phyloP scores from a whole-genome alignment of 2,329 filamentous ascomycete species.

The Cercospora sp. region DNA sequence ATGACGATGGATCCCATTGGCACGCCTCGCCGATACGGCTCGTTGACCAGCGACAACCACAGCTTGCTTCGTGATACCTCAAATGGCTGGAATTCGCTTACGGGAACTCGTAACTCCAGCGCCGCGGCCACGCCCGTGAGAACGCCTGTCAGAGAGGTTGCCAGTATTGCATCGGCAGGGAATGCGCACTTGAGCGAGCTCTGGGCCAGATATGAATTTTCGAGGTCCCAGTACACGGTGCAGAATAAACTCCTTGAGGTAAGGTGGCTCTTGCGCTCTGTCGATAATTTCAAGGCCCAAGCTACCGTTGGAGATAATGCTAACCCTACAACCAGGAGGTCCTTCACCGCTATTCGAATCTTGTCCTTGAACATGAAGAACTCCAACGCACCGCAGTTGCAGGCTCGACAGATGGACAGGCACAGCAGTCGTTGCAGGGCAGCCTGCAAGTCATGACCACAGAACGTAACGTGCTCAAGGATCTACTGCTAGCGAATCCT shows the following conservation, averaged over 20 bases:
- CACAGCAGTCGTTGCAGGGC: neutral
- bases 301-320: neutral
- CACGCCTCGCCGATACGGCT: slow-evolving; percentile 26
- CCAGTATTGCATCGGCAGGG: slow-evolving; percentile 3
- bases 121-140: slow-evolving; percentile 10
- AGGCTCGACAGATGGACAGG: slow-evolving; percentile 40
- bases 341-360: slow-evolving; percentile 42
- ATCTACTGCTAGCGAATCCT: slow-evolving; percentile 42
- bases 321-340: slow-evolving; percentile 25
- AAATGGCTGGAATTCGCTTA: slow-evolving; percentile 11
- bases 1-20: slow-evolving; percentile 27
- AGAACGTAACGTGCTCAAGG: slow-evolving; percentile 10
- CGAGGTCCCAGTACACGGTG: slow-evolving; percentile 26
- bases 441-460: slow-evolving; percentile 6
- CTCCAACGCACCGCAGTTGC: slow-evolving; percentile 8
- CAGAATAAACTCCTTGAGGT: slow-evolving; percentile 40
- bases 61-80: slow-evolving; percentile 16
- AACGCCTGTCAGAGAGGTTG: slow-evolving; percentile 10
- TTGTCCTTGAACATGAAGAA: slow-evolving; percentile 30
- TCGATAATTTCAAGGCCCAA: neutral
- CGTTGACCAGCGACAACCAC: slow-evolving; percentile 11
- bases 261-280: neutral
- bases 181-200: slow-evolving; percentile 9
- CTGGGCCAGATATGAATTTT: slow-evolving; percentile 12
- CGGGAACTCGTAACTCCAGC: slow-evolving; percentile 14